Conservation (phyloP, 2,329 filamentous ascomycete species). For the Trematosphaeria pertusa region DNA sequence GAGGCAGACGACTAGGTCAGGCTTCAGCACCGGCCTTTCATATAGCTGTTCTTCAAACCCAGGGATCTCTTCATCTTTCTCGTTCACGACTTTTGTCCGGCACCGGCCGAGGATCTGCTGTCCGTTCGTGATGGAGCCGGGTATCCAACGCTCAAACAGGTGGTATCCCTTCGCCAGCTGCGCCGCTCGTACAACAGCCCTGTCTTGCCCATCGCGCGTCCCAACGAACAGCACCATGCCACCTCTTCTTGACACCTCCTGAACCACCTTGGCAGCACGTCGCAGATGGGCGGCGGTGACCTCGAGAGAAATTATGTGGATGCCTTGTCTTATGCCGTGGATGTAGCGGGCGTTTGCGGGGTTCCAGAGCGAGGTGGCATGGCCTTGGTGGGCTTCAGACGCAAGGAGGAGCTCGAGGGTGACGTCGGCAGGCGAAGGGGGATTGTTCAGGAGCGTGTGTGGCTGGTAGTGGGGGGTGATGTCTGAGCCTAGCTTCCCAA, state of each 20-base stretch:
- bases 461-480: constrained; percentile 67
- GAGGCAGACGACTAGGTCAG: constrained; percentile 89
- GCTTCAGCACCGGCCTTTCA: constrained; percentile 72
- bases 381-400: constrained; percentile 69
- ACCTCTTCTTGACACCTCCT: constrained; percentile 81
- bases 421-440: constrained; percentile 78
- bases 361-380: constrained; percentile 92
- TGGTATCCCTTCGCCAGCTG: constrained; percentile 81
- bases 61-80: constrained; percentile 68
- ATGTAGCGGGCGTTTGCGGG: constrained; percentile 94
- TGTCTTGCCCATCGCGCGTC: constrained; percentile 80
- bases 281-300: constrained; percentile 86
- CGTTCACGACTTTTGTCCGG: constrained; percentile 76
- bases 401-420: constrained; percentile 82
- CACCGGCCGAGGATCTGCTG: constrained; percentile 82
- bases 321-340: constrained; percentile 83
- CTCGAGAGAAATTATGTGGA: constrained; percentile 94
- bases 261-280: constrained; percentile 90
- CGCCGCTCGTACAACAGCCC: constrained; percentile 81
- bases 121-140: constrained; percentile 90
- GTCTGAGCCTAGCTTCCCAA: constrained; percentile 47
- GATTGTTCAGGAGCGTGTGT: constrained; percentile 70
- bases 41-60: constrained; percentile 72
- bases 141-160: constrained; percentile 90
- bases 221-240: constrained; percentile 92